Evolutionary conservation across 2,329 filamentous ascomycete genomes (phyloP).

Genomic region (Sphaerostilbella broomeana): DNA sequence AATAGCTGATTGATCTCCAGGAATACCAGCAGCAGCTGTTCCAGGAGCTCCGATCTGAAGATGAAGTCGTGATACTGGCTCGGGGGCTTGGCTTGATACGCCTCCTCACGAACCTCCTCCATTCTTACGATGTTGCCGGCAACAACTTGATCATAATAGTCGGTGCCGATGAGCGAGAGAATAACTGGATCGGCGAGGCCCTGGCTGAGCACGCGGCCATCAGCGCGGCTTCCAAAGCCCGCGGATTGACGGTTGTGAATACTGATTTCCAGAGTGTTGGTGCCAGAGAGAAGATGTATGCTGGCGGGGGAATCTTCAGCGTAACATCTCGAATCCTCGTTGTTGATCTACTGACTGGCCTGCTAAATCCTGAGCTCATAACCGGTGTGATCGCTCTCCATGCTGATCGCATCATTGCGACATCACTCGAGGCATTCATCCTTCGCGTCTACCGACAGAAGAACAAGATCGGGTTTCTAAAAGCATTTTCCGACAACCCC

Average conservation of each 20-base stretch:
- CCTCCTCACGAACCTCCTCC: slow-evolving; percentile 89
- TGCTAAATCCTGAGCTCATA: slow-evolving; percentile 76
- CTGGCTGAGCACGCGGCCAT: slow-evolving; percentile 92
- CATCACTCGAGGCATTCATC: slow-evolving; percentile 90
- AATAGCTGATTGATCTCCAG: slow-evolving; percentile 30
- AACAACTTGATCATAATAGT: slow-evolving; percentile 88
- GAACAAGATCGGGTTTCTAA: slow-evolving; percentile 90
- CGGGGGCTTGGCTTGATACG: slow-evolving; percentile 87
- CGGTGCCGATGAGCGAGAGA: slow-evolving; percentile 86
- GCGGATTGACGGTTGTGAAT: slow-evolving; percentile 86
- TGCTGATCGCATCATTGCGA: slow-evolving; percentile 79
- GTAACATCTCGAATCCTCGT: slow-evolving; percentile 94
- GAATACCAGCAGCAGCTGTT: slow-evolving; percentile 95
- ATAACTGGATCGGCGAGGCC: slow-evolving; percentile 94
- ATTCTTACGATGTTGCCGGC: slow-evolving; percentile 92
- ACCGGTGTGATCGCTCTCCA: slow-evolving; percentile 85
- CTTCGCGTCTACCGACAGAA: slow-evolving; percentile 87
- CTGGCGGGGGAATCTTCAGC: slow-evolving; percentile 83
- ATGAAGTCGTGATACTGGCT: slow-evolving; percentile 89
- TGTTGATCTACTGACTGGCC: slow-evolving; percentile 79
- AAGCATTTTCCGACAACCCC: slow-evolving; percentile 90
- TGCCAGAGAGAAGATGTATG: slow-evolving; percentile 86
- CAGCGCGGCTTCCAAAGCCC: slow-evolving; percentile 72
- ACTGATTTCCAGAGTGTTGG: slow-evolving; percentile 87
- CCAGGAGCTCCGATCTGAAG: slow-evolving; percentile 79